A percentile compares a stretch with the other conserved stretches of the same genome.
Evolutionary conservation across 768 basidiomycete genomes (phyloP).

Genomic region (Cystobasidium onofrii): DNA sequence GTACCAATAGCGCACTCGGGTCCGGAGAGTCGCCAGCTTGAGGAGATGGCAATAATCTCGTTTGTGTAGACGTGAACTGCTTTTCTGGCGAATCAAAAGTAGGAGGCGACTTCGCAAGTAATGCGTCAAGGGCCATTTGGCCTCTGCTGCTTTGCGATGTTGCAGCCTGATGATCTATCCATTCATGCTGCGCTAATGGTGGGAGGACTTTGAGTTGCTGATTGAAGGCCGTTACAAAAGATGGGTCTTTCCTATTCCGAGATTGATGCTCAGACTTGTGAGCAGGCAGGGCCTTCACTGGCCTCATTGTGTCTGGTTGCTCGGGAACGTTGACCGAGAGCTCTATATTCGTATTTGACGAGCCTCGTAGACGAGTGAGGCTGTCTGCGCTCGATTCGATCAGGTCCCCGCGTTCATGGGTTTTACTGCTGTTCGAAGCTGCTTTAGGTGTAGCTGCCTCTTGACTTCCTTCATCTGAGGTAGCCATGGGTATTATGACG

Average conservation of each 20-base stretch:
- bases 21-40: not conserved
- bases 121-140: constrained; percentile 12
- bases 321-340: too few relatives aligned
- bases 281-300: not conserved
- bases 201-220: too few relatives aligned
- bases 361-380: too few relatives aligned
- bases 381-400: too few relatives aligned
- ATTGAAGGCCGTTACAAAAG: too few relatives aligned
- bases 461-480: not conserved
- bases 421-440: too few relatives aligned
- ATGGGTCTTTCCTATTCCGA: not conserved
- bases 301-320: not conserved
- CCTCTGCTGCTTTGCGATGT: not conserved
- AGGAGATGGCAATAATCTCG: too few relatives aligned
- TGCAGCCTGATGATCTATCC: not conserved
- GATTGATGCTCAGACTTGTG: not conserved
- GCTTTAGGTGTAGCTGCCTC: not conserved
- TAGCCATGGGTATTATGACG: too few relatives aligned
- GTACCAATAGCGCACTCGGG: not conserved
- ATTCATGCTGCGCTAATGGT: too few relatives aligned
- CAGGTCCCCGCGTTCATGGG: too few relatives aligned
- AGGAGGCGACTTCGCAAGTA: not conserved
- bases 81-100: constrained; percentile 28
- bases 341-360: too few relatives aligned
- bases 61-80: not conserved